A percentile compares a stretch with the other conserved stretches of the same genome.
Evolutionary conservation across 148 eudicot genomes (phyloP).

Genomic region (Amaranthus hypochondriacus): DNA sequence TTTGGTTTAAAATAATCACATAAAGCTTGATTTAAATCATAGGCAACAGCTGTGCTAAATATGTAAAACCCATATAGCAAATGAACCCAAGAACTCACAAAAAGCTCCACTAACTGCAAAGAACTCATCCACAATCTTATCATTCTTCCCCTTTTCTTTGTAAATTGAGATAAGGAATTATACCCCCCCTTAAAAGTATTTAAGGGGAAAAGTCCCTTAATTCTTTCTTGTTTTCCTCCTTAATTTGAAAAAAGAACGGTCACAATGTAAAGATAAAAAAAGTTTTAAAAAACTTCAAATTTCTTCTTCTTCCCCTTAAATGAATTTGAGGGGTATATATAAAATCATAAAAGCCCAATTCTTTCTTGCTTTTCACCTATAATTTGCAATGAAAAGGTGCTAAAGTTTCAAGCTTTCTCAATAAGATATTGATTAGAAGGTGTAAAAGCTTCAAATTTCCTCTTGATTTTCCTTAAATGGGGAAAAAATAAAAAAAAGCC

Average conservation of each 20-base stretch:
- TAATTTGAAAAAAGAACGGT: background rate
- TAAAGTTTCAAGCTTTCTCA: too few relatives aligned
- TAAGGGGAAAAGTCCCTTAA: background rate
- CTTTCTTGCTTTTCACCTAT: too few relatives aligned
- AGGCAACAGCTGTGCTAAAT: conserved; percentile 71
- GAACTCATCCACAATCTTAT: conserved; percentile 52
- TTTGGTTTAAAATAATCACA: conserved; percentile 46
- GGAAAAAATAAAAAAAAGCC: background rate
- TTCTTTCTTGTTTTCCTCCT: background rate
- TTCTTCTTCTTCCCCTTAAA: too few relatives aligned
- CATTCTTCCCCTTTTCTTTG: conserved; percentile 36
- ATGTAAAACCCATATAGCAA: conserved; percentile 76
- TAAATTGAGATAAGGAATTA: background rate
- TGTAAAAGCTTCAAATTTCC: background rate
- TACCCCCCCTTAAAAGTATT: background rate
- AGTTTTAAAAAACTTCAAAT: background rate
- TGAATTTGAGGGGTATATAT: too few relatives aligned
- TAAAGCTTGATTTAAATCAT: conserved; percentile 62
- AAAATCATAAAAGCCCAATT: too few relatives aligned
- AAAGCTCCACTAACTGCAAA: conserved; percentile 62
- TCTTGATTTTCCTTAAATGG: background rate
- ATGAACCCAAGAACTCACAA: conserved; percentile 82
- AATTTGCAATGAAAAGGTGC: too few relatives aligned
- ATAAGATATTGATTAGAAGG: background rate
- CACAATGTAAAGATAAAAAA: background rate